Base-by-base conservation (phyloP, 2,329 filamentous ascomycete genomes). In the Scedosporium minutisporum region DNA sequence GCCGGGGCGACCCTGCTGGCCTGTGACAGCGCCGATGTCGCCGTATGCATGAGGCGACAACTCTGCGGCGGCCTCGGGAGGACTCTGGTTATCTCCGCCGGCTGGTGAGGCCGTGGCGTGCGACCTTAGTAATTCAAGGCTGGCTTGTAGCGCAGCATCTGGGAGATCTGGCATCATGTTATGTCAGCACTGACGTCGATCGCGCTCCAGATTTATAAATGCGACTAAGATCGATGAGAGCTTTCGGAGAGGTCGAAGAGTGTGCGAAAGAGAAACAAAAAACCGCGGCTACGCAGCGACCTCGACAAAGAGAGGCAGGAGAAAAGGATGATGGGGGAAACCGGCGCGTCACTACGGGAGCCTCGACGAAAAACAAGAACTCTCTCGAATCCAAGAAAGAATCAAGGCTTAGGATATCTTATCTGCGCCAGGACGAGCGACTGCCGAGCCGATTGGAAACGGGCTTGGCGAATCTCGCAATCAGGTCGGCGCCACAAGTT, bases 31-130 rank as follows among this genome's bases (percentile, higher is more conserved):
- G 58, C 72, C 67, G 63, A 75, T 67, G 63, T 76, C 74, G 65
- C 64, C 75, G 72, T 80, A 80, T 70, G 77, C 79, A 78, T 81
- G 79, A 68, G 74, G 68, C 44, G 74, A 67, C 65, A 71, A 70
- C 66, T 71, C 66, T 65, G 68, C 66, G 57, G 68, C 66, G 21
- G 73, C 69, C 62, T 72, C 70, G 21, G 69, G 65, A 41, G 71
- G 65, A 67, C 66, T 63, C 70, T 64, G 69, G 64, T 63, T 65
- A 66, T 65, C 66, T 33, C 64, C 65, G 23, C 67, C 65, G 48
- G 73, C 63, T 57, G 70, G 68, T 55, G 71, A 69, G n/a, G 73
- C 67, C 51, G 71, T 58, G 65, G 62, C 71, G 69, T 66, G 66
- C 67, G 68, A 74, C 51, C 63, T 65, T 57, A 78, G 67, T 64